phyloP scores from a whole-genome alignment of 75 land plant species.

The Larix kaempferi region DNA sequence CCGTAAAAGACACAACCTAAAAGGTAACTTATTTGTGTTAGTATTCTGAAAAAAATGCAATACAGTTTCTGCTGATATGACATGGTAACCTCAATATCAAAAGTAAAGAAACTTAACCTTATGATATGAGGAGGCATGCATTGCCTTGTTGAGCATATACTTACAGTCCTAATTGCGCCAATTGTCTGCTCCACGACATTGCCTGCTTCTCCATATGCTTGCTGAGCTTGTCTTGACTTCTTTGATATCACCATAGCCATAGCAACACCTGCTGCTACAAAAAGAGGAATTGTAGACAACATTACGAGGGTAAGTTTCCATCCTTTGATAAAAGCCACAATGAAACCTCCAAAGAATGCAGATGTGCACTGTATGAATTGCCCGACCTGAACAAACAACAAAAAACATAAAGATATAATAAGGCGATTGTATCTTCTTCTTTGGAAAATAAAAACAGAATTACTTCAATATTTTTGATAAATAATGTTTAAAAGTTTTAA shows the following conservation, averaged over 20 bases:
- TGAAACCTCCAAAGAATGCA: constrained; percentile 54
- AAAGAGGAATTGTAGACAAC: constrained; percentile 41
- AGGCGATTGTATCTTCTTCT: too few relatives aligned
- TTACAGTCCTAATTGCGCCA: constrained; percentile 61
- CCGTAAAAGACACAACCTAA: constrained; percentile 89
- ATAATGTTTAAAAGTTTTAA: too few relatives aligned
- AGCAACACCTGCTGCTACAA: constrained; percentile 36
- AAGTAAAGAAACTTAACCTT: too few relatives aligned
- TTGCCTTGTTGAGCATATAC: constrained; percentile 11
- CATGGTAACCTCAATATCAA: too few relatives aligned
- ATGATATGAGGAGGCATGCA: too few relatives aligned
- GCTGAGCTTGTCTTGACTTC: constrained; percentile 39
- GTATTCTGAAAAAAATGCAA: too few relatives aligned
- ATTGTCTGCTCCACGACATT: constrained; percentile 56
- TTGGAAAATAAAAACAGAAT: too few relatives aligned
- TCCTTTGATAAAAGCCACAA: constrained; percentile 52
- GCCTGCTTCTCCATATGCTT: constrained; percentile 60
- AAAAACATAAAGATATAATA: constrained; percentile 1
- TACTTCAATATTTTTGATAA: too few relatives aligned
- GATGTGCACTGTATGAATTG: constrained; percentile 43
- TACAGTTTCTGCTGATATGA: too few relatives aligned
- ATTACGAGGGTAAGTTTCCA: constrained; percentile 65
- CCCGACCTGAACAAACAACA: constrained; percentile 49
- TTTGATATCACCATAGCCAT: constrained; percentile 40
- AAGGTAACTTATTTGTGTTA: too few relatives aligned